A percentile compares a stretch with the other conserved stretches of the same genome.
phyloP scores from a whole-genome alignment of 2,329 filamentous ascomycete genomes.

The Claviceps capensis region DNA sequence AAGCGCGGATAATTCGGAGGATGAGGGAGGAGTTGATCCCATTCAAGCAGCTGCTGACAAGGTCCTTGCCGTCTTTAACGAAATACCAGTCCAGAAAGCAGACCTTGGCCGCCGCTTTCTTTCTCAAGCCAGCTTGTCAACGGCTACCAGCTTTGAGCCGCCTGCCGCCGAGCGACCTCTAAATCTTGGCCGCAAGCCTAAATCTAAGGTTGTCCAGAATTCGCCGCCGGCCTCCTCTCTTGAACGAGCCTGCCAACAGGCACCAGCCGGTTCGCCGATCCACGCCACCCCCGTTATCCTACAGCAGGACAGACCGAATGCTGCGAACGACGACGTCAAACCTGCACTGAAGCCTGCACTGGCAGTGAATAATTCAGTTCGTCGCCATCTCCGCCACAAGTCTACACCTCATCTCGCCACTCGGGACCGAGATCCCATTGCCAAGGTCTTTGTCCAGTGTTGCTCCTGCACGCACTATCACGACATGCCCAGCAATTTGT shows the following conservation, averaged over 20 bases:
- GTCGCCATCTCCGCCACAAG: slow-evolving; percentile 5
- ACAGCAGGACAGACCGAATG: not conserved
- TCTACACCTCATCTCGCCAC: slow-evolving; percentile 4
- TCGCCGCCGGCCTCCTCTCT: slow-evolving; percentile 9
- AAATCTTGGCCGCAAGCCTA: slow-evolving; percentile 11
- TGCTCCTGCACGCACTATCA: slow-evolving; percentile 51
- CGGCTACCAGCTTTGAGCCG: slow-evolving; percentile 17
- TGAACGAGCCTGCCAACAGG: slow-evolving; percentile 9
- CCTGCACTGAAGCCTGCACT: not conserved
- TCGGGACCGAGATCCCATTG: slow-evolving; percentile 28
- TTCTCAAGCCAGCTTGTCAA: slow-evolving; percentile 7
- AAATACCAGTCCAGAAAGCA: slow-evolving; percentile 10
- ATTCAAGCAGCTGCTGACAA: slow-evolving; percentile 10
- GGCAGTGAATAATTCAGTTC: not conserved
- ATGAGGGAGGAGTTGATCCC: slow-evolving; percentile 3
- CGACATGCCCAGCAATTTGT: slow-evolving; percentile 50
- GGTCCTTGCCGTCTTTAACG: slow-evolving; percentile 8
- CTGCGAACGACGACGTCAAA: not conserved
- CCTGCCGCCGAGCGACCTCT: slow-evolving; percentile 26
- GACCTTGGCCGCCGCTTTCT: slow-evolving; percentile 6
- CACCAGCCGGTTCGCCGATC: slow-evolving; percentile 6
- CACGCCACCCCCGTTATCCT: slow-evolving; percentile 9
- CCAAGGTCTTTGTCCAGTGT: slow-evolving; percentile 53
- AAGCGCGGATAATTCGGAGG: slow-evolving; percentile 4
- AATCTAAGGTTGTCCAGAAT: not conserved